Percentiles rank a stretch among this genome's conserved stretches.
Evolutionary conservation across 1,284 basidiomycete species (phyloP).

Genomic region (Rhodotorula sp.): DNA sequence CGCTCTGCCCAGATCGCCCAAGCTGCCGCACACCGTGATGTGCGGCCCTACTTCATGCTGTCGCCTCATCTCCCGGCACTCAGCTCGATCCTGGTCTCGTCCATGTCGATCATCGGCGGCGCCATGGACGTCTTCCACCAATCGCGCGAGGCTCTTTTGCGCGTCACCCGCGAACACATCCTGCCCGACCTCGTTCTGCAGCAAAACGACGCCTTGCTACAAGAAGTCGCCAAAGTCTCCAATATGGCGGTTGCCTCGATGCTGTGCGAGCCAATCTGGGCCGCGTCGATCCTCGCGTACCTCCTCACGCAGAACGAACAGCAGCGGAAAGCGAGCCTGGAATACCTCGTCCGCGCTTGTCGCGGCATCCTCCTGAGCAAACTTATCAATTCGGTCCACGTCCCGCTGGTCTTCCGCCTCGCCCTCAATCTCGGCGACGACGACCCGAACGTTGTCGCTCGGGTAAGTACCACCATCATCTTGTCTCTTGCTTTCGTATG

Average conservation of each 20-base stretch:
- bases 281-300: conserved; percentile 66
- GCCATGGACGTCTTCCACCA: conserved; percentile 38
- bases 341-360: conserved; percentile 60
- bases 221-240: conserved; percentile 56
- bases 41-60: conserved; percentile 36
- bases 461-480: neutral
- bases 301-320: conserved; percentile 64
- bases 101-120: conserved; percentile 15
- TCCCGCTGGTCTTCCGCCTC: conserved; percentile 35
- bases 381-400: conserved; percentile 54
- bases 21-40: conserved; percentile 21
- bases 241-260: conserved; percentile 59
- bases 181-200: conserved; percentile 70
- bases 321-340: conserved; percentile 60
- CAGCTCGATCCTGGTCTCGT: conserved; percentile 27
- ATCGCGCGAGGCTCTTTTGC: conserved; percentile 58
- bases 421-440: conserved; percentile 39
- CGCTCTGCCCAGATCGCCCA: conserved; percentile 13
- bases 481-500: neutral
- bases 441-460: conserved; percentile 1
- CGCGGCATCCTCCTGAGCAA: conserved; percentile 52
- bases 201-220: conserved; percentile 57
- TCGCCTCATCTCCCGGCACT: conserved; percentile 39
- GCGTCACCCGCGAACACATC: conserved; percentile 63
- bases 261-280: conserved; percentile 56